phyloP scores from a whole-genome alignment of 1,284 basidiomycete species.

The Cryptococcus neoformans region DNA sequence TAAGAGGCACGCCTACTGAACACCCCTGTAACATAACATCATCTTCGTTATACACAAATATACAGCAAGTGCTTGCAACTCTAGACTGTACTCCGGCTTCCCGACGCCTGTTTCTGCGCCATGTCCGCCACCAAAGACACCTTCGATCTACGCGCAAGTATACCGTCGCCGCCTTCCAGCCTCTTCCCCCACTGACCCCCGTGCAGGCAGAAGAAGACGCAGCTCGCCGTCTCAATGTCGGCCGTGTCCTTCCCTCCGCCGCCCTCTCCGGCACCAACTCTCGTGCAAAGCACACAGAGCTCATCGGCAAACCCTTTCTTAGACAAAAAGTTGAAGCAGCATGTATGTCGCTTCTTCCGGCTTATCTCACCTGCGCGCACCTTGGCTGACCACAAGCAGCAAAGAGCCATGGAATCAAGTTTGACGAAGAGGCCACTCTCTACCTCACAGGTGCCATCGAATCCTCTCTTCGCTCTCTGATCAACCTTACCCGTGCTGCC shows the following conservation, averaged over 20 bases:
- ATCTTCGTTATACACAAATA: no score
- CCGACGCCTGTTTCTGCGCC: neutral
- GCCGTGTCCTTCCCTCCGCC: constrained; percentile 4
- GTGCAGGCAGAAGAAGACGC: constrained; percentile 42
- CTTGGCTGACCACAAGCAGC: constrained; percentile 12
- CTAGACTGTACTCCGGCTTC: no score
- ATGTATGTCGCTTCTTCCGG: constrained; percentile 14
- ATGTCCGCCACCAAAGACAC: neutral
- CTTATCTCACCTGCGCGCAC: neutral
- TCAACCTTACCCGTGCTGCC: constrained; percentile 31
- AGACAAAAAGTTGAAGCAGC: constrained; percentile 18
- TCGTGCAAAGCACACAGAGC: constrained; percentile 31
- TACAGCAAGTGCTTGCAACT: no score
- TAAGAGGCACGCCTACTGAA: no score
- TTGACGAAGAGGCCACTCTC: constrained; percentile 38
- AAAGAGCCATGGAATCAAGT: constrained; percentile 25
- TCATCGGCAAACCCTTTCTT: constrained; percentile 31
- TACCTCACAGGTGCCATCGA: constrained; percentile 44
- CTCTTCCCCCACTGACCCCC: neutral
- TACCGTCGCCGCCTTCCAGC: neutral
- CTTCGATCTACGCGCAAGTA: neutral
- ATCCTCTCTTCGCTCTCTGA: constrained; percentile 30
- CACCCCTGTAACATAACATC: no score
- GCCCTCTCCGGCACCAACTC: constrained; percentile 18
- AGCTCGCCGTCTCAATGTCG: constrained; percentile 27